Evolutionary conservation across 768 basidiomycete species (phyloP), one percentile per base, ranked within the genome.

Genomic region (Tylopilus plumbeoviolaceoides): DNA sequence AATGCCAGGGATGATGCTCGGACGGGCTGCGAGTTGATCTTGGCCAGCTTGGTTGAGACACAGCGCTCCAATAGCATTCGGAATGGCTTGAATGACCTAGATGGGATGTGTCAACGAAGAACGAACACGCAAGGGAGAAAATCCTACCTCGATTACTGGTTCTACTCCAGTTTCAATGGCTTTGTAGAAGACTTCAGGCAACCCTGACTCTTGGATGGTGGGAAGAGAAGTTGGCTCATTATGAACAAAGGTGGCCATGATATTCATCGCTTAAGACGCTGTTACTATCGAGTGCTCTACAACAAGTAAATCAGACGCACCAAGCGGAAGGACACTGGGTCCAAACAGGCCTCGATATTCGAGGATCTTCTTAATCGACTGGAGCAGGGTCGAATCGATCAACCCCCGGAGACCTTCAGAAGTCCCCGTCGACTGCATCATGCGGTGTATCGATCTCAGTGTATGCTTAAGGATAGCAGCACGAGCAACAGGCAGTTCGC

Each of bases 221-320:
- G 83, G 75, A 51, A 99, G 73, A 15, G 92, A 97, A 0, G 95
- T 98, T 7, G 97, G 97, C 68, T 99, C 97, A 59, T 98, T 99
- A 75, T 99, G 95, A 9, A 98, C 85, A 70, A 98, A 98, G 0
- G 93, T 93, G 14, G 93, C 85, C 85, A 97, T 91, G 63, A 94
- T 87, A 67, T 95, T 93, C 75, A 95, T 91, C 5, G 91, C 93
- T 60, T 49, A 30, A 9, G 49, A 20, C 7, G 33, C 31, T 17
- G 59, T 64, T 48, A 64, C 30, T 53, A 36, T 33, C 28, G 28
- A 44, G n/a, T 17, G 45, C 4, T 47, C 12, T 2, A 44, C 18
- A 4, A 27, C 18, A 38, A 55, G 44, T 15, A 27, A 25, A 42
- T 30, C 31, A 18, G 41, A 73, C 82, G 33, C 68, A 93, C 93